Evolutionary conservation across 176 grass and related monocot species (phyloP).

Genomic region (Triticum timopheevii): DNA sequence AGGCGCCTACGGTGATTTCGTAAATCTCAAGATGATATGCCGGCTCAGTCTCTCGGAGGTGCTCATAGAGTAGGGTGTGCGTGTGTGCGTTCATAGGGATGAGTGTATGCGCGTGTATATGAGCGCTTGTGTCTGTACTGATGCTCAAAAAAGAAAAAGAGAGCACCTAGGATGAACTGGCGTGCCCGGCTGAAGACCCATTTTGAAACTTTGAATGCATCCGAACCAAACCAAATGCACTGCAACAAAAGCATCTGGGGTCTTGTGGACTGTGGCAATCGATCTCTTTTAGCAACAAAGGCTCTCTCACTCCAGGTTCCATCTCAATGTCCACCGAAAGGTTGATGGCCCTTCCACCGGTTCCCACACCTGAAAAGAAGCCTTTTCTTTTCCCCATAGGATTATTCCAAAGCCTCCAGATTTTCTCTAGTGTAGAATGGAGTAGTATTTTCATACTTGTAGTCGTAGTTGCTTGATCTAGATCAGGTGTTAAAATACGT

Average conservation of each 20-base stretch:
- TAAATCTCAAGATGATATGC: no score
- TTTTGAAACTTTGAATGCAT: background rate
- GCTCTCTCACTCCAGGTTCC: background rate
- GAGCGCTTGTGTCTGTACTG: no score
- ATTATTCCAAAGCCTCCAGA: background rate
- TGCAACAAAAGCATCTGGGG: no score
- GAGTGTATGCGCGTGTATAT: no score
- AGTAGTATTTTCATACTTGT: no score
- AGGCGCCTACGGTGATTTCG: no score
- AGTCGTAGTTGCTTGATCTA: background rate
- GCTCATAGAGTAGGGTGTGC: no score
- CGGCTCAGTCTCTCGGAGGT: no score
- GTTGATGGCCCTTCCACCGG: background rate
- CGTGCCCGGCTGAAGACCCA: background rate
- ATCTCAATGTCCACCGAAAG: background rate
- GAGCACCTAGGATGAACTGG: background rate
- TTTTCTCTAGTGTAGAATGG: background rate
- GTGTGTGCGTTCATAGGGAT: no score
- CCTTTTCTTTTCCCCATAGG: slow-evolving; percentile 21
- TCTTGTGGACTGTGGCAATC: no score
- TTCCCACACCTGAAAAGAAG: background rate
- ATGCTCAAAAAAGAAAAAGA: no score
- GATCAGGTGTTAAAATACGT: background rate
- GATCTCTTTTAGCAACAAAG: background rate
- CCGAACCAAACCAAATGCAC: background rate